phyloP scores from a whole-genome alignment of 2,329 filamentous ascomycete species.

The Colletotrichum sp. region DNA sequence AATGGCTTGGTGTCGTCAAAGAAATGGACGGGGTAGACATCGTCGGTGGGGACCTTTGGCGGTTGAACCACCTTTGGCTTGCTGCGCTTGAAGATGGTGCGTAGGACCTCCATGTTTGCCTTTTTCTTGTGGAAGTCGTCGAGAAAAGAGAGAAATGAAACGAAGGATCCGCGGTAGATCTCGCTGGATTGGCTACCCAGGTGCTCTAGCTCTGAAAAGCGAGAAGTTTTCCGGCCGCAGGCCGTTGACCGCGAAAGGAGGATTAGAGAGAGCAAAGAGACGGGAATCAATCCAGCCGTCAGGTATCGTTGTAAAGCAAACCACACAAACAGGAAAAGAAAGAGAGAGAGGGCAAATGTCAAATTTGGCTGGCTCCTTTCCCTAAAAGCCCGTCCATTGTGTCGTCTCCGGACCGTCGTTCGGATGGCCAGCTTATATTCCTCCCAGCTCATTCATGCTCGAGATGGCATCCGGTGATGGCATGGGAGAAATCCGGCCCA shows the following conservation, averaged over 20 bases:
- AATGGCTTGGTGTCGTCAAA: constrained; percentile 32
- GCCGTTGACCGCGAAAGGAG: neutral
- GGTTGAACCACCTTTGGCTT: neutral
- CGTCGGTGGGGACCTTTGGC: constrained; percentile 22
- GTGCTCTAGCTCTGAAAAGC: constrained; percentile 15
- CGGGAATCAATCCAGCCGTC: constrained; percentile 11
- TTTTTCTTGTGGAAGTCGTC: neutral
- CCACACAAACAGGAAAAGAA: neutral
- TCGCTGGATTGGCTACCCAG: neutral
- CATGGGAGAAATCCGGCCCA: neutral
- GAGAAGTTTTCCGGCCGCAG: neutral
- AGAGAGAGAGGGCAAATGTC: neutral
- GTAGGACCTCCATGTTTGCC: neutral
- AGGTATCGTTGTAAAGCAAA: neutral
- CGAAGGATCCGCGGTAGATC: neutral
- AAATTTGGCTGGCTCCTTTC: neutral
- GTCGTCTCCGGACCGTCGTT: neutral
- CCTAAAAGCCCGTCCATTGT: neutral
- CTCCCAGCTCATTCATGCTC: neutral
- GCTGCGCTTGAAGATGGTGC: neutral
- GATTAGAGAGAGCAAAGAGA: neutral
- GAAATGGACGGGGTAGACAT: constrained; percentile 35
- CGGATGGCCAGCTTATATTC: constrained; percentile 16
- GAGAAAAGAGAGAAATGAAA: neutral
- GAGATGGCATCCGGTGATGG: neutral